Conservation (phyloP, 805 yeast genomes). For the Candida odintsovae region DNA sequence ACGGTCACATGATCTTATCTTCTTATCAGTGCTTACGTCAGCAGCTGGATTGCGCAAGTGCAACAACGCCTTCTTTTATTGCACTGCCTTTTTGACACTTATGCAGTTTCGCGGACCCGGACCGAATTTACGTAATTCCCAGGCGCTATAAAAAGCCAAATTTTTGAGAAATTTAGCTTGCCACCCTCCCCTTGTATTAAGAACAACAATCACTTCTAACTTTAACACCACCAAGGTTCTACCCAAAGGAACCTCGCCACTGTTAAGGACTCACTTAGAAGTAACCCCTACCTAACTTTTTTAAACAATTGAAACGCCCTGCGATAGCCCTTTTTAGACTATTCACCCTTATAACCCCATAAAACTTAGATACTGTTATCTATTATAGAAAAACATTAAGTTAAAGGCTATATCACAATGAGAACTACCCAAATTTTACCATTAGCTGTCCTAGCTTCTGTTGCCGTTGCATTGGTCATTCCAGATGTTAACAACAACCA, state of each 20-base stretch:
- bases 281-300: background rate
- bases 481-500: constrained; percentile 45
- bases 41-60: background rate
- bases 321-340: background rate
- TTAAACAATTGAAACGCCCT: background rate
- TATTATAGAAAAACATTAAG: background rate
- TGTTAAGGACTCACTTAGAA: background rate
- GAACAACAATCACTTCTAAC: background rate
- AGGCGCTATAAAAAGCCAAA: background rate
- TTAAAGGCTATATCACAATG: constrained; percentile 8
- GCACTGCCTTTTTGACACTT: background rate
- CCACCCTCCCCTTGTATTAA: background rate
- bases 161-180: background rate
- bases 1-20: constrained; percentile 3
- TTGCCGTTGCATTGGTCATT: constrained; percentile 53
- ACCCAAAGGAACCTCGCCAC: background rate
- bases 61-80: background rate
- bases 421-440: constrained; percentile 25
- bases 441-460: constrained; percentile 30
- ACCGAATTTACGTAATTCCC: background rate
- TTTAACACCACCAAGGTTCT: background rate
- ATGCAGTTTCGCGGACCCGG: background rate
- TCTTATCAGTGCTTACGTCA: background rate
- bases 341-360: background rate
- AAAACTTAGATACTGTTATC: background rate